Percentiles rank a stretch among this genome's conserved stretches.
Evolutionary conservation across 2,329 filamentous ascomycete species (phyloP).

Genomic region (Xylariaceae sp.): DNA sequence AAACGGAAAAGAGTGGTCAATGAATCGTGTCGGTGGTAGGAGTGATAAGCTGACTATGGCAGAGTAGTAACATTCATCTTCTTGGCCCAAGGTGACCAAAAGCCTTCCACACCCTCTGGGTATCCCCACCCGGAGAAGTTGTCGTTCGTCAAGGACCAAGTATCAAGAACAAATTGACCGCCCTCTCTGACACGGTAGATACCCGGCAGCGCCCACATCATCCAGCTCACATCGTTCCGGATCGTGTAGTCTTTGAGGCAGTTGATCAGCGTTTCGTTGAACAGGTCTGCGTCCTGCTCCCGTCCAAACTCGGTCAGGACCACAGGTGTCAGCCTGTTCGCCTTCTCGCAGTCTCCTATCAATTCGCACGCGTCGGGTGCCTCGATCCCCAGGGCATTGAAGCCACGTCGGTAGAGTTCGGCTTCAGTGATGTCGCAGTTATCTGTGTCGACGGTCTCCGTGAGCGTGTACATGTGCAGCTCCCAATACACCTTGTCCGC

Average conservation of each 20-base stretch:
- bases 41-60: too few species aligned
- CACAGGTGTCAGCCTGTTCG: slow-evolving; percentile 40
- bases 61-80: slow-evolving; percentile 34
- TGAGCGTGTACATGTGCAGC: slow-evolving; percentile 38
- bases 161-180: slow-evolving; percentile 40
- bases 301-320: slow-evolving; percentile 46
- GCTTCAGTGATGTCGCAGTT: slow-evolving; percentile 45
- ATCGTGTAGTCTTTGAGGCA: slow-evolving; percentile 42
- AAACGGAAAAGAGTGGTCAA: too few species aligned
- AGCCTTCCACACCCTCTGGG: slow-evolving; percentile 38
- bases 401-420: slow-evolving; percentile 44
- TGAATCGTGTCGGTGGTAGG: too few species aligned
- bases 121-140: slow-evolving; percentile 45
- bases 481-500: slow-evolving; percentile 44
- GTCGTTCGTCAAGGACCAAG: slow-evolving; percentile 43
- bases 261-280: slow-evolving; percentile 41
- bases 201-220: slow-evolving; percentile 45
- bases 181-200: slow-evolving; percentile 42
- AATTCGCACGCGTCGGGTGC: slow-evolving; percentile 36
- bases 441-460: slow-evolving; percentile 39
- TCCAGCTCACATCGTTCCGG: slow-evolving; percentile 42
- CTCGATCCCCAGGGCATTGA: slow-evolving; percentile 41
- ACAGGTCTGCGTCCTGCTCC: slow-evolving; percentile 34
- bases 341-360: slow-evolving; percentile 30
- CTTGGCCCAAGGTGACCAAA: slow-evolving; percentile 47